phyloP scores from a whole-genome alignment of 1,139 yeast genomes.

The Kluyveromyces marxianus region DNA sequence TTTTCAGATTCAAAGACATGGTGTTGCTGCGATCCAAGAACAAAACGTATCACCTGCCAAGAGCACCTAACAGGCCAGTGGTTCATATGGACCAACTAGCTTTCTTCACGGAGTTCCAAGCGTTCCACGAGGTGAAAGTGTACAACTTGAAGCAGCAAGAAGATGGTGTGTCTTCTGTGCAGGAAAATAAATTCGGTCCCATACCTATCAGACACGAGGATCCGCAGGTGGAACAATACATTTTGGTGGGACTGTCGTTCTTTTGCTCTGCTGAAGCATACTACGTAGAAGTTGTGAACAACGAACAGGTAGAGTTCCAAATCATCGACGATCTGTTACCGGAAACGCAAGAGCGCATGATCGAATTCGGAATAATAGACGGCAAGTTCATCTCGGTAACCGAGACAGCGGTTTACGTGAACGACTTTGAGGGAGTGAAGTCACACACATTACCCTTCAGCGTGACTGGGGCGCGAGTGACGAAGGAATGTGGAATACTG shows the following conservation, averaged over 20 bases:
- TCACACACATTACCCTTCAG: background rate
- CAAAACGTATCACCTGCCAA: background rate
- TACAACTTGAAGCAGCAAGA: background rate
- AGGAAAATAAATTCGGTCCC: background rate
- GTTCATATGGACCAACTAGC: background rate
- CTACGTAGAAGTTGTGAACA: background rate
- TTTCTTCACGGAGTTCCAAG: constrained; percentile 1
- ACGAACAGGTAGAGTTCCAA: background rate
- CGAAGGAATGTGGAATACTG: background rate
- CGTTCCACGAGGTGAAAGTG: background rate
- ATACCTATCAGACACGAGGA: background rate
- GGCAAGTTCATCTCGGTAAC: background rate
- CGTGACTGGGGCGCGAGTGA: background rate
- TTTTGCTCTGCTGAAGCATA: background rate
- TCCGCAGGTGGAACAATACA: background rate
- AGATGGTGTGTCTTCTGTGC: too few species aligned
- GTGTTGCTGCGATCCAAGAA: background rate
- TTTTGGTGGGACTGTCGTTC: background rate
- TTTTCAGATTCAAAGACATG: background rate
- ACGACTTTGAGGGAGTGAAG: background rate
- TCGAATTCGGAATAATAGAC: background rate
- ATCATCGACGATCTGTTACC: constrained; percentile 1
- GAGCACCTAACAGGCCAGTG: background rate
- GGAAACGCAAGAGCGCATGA: background rate
- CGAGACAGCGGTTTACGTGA: background rate